These are phyloP conservation scores for Staphylotrichum longicolle DNA, from an alignment of 495 filamentous ascomycete genomes.

Conservation along the genomic window DNA sequence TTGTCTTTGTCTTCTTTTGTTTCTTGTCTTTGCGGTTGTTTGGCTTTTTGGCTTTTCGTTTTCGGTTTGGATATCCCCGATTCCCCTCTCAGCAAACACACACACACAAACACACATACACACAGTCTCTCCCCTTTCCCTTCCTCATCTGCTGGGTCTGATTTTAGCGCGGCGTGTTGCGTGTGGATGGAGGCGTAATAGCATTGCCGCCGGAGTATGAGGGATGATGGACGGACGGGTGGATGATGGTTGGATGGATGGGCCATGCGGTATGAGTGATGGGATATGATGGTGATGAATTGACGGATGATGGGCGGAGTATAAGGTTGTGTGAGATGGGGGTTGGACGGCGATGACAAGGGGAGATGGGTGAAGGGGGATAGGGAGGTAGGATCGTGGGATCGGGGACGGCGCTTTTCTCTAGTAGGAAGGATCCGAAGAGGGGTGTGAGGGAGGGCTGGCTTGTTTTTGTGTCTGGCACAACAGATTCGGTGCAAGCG, in stretches of 20 bases:
- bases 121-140: too few relatives aligned
- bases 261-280: conserved; percentile 11
- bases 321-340: not conserved
- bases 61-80: conserved; percentile 13
- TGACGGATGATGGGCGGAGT: not conserved
- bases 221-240: not conserved
- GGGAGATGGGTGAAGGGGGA: not conserved
- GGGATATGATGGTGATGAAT: conserved; percentile 12
- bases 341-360: not conserved
- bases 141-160: not conserved
- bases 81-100: too few relatives aligned
- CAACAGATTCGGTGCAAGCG: conserved; percentile 13
- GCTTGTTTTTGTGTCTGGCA: conserved; percentile 2
- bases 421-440: too few relatives aligned
- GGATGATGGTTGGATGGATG: conserved; percentile 6
- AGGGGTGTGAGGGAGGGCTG: not conserved
- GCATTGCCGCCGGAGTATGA: conserved; percentile 25
- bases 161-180: conserved; percentile 15
- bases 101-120: too few relatives aligned
- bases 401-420: too few relatives aligned
- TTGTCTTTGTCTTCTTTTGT: conserved; percentile 14
- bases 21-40: not conserved
- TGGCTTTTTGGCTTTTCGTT: not conserved
- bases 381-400: not conserved
- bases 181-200: conserved; percentile 10